These are phyloP conservation scores for Rhodomyrtus psidioides DNA, from an alignment of 441 rosid genomes.

Conservation along the genomic window DNA sequence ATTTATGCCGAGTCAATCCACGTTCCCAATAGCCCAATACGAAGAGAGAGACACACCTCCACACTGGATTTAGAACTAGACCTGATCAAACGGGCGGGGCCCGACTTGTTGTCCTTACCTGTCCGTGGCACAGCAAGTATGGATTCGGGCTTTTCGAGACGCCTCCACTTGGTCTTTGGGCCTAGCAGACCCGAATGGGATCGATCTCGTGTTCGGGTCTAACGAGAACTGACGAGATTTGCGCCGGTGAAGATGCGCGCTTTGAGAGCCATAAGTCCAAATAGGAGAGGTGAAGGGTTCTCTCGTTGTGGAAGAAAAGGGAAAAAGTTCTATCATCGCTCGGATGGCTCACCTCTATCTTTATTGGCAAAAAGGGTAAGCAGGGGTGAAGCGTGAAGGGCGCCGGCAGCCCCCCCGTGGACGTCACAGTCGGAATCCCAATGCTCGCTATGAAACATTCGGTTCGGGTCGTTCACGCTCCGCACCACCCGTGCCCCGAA, in stretches of 20 bases:
- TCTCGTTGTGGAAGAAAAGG: background rate
- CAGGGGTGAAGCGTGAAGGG: background rate
- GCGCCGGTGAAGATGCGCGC: background rate
- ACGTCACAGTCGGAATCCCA: background rate
- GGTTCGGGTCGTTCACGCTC: background rate
- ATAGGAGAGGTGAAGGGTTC: background rate
- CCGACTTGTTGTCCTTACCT: too few relatives aligned
- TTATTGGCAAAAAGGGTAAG: background rate
- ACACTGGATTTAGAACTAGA: background rate
- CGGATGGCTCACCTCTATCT: background rate
- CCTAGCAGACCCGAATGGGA: background rate
- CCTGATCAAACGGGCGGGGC: background rate
- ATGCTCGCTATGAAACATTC: accelerated
- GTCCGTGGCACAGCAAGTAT: too few relatives aligned
- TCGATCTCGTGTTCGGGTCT: background rate
- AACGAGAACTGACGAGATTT: background rate
- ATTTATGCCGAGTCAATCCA: background rate
- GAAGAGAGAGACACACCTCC: background rate
- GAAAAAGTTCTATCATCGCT: background rate
- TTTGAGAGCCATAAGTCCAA: background rate
- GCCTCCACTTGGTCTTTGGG: background rate
- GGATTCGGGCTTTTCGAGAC: too few relatives aligned
- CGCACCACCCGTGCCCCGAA: background rate
- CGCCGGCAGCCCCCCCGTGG: background rate
- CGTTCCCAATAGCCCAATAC: background rate